These are phyloP conservation scores for Schizothecium vesticola DNA, from an alignment of 495 filamentous ascomycete genomes.

Conservation along the genomic window DNA sequence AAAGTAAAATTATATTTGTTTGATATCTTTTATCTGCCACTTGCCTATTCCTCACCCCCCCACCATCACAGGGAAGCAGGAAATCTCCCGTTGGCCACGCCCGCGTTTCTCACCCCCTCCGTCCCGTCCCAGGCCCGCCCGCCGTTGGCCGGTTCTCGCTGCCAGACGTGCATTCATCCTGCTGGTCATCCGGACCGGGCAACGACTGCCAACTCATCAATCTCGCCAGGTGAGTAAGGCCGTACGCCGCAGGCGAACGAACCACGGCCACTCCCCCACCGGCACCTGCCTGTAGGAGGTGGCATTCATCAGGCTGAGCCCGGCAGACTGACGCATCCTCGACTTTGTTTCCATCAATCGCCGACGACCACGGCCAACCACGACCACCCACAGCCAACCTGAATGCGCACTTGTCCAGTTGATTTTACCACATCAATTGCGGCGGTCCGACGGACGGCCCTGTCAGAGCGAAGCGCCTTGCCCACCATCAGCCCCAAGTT, in stretches of 20 bases:
- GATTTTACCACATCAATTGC: background rate
- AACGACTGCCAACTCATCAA: constrained; percentile 29
- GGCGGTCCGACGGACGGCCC: background rate
- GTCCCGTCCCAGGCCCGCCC: constrained; percentile 8
- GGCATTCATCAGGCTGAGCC: background rate
- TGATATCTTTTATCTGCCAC: background rate
- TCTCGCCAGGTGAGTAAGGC: constrained; percentile 22
- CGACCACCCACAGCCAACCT: background rate
- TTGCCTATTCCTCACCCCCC: background rate
- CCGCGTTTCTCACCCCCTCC: background rate
- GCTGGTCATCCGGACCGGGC: constrained; percentile 22
- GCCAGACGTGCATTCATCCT: constrained; percentile 16
- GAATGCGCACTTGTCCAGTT: background rate
- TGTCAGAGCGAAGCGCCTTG: background rate
- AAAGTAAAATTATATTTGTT: background rate
- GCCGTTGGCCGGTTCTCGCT: constrained; percentile 6
- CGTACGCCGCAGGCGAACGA: constrained; percentile 7
- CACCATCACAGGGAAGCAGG: background rate
- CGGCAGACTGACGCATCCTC: background rate
- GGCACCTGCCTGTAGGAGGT: background rate
- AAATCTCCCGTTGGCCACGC: background rate
- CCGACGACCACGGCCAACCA: background rate
- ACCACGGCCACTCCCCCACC: background rate
- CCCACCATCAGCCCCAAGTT: background rate
- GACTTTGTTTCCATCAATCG: constrained; percentile 1